These are phyloP conservation scores for Puccinia hordei DNA, from an alignment of 1,284 basidiomycete genomes.

Conservation along the genomic window DNA sequence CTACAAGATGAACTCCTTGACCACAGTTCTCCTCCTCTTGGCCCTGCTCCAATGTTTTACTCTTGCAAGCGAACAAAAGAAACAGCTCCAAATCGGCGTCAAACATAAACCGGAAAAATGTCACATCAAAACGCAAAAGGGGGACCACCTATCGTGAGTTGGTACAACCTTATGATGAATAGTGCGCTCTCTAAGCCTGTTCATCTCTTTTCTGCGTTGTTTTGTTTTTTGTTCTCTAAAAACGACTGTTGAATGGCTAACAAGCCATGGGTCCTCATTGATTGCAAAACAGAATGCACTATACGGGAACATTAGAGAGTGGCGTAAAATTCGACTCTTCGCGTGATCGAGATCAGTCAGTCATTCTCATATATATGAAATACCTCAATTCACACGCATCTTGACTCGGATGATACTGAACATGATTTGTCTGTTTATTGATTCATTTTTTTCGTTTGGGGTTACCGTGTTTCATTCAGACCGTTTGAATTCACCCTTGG, in stretches of 20 bases:
- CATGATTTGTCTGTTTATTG: too few species aligned
- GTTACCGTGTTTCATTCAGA: constrained; percentile 1
- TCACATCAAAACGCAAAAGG: constrained; percentile 37
- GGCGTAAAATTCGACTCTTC: constrained; percentile 50
- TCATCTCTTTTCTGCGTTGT: not conserved
- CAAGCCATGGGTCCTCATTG: not conserved
- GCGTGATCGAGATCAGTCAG: constrained; percentile 44
- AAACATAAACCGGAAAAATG: constrained; percentile 41
- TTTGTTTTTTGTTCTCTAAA: too few species aligned
- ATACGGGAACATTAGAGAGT: constrained; percentile 44
- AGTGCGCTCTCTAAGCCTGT: not conserved
- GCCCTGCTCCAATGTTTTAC: constrained; percentile 1
- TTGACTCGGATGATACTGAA: constrained; percentile 7
- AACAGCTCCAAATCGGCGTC: constrained; percentile 43
- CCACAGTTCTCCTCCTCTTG: not conserved
- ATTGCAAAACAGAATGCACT: constrained; percentile 40
- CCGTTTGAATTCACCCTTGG: constrained; percentile 55
- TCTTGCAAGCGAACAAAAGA: not conserved
- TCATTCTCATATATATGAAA: not conserved
- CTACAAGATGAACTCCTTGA: too few species aligned
- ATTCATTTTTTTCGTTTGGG: not conserved
- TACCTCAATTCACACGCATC: not conserved
- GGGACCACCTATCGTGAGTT: constrained; percentile 48
- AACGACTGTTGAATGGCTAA: not conserved
- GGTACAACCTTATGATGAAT: not conserved